Percentiles rank a stretch among this genome's conserved stretches.
Conservation (phyloP, 1,139 yeast species). For the Trichomonascaceae sp. region DNA sequence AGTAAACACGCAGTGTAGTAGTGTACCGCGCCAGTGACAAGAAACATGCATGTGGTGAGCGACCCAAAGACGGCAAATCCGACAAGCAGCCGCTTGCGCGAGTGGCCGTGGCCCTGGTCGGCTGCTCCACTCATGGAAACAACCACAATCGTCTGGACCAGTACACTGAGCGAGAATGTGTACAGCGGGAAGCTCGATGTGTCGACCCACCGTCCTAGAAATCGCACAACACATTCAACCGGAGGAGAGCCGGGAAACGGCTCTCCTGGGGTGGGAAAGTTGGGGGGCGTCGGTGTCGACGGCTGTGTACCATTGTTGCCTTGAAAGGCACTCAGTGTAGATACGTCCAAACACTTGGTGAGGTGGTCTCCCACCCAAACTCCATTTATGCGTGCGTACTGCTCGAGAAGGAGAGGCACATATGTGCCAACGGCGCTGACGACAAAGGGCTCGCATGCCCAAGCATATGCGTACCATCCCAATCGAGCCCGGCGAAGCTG, state of each 20-base stretch:
- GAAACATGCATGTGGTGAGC: constrained; percentile 34
- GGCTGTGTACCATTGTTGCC: constrained; percentile 13
- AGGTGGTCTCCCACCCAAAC: constrained; percentile 40
- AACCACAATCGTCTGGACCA: constrained; percentile 51
- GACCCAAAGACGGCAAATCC: constrained; percentile 46
- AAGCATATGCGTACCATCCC: constrained; percentile 37
- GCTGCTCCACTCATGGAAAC: constrained; percentile 56
- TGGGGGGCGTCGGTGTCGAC: constrained; percentile 21
- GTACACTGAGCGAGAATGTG: constrained; percentile 51
- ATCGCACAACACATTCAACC: constrained; percentile 33
- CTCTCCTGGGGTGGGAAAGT: constrained; percentile 12
- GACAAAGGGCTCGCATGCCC: constrained; percentile 64
- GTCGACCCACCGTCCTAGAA: constrained; percentile 41
- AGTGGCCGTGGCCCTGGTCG: constrained; percentile 34
- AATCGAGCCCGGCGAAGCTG: too few relatives aligned
- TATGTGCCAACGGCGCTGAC: constrained; percentile 64
- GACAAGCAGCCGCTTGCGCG: constrained; percentile 39
- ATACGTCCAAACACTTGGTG: constrained; percentile 29
- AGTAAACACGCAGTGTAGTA: constrained; percentile 43
- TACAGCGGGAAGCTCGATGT: constrained; percentile 58
- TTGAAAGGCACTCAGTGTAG: too few relatives aligned
- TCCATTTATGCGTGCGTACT: constrained; percentile 53
- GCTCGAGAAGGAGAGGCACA: constrained; percentile 52
- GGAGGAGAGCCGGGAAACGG: constrained; percentile 7
- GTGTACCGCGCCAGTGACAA: constrained; percentile 30